Conservation (phyloP, 169 alveolate species). For the Eimeria necatrix region DNA sequence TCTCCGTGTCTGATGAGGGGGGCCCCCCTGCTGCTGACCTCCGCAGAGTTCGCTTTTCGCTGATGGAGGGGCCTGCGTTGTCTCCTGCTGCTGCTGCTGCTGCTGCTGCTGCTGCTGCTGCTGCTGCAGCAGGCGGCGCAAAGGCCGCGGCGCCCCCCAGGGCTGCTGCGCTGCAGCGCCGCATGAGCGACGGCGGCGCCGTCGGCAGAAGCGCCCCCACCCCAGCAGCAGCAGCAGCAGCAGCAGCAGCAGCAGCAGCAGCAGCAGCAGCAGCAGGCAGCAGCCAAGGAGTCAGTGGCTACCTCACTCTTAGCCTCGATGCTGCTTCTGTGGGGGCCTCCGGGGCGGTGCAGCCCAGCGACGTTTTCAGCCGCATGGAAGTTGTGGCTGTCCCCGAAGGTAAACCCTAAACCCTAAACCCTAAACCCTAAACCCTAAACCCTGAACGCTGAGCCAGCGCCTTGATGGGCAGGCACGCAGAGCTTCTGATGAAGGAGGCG, state of each 20-base stretch:
- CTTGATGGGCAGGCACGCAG: not conserved
- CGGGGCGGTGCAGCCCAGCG: slow-evolving; percentile 60
- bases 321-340: not conserved
- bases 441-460: not conserved
- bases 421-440: not conserved
- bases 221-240: not conserved
- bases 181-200: slow-evolving; percentile 48
- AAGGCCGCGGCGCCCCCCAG: not conserved
- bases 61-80: not conserved
- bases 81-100: not conserved
- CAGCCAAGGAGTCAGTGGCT: slow-evolving; percentile 14
- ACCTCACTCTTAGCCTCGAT: not conserved
- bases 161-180: not conserved
- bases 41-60: slow-evolving; percentile 45
- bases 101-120: slow-evolving; percentile 9
- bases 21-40: not conserved
- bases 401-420: not conserved
- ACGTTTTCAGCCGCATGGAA: slow-evolving; percentile 62
- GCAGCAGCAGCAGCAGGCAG: not conserved
- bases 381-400: slow-evolving; percentile 57
- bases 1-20: not conserved
- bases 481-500: not conserved
- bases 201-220: not conserved
- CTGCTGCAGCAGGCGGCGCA: not conserved
- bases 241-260: not conserved